Percentiles rank a stretch among this genome's conserved stretches.
These are phyloP conservation scores for Termitomyces sp. DNA, from an alignment of 1,284 basidiomycete species.

Conservation along the genomic window DNA sequence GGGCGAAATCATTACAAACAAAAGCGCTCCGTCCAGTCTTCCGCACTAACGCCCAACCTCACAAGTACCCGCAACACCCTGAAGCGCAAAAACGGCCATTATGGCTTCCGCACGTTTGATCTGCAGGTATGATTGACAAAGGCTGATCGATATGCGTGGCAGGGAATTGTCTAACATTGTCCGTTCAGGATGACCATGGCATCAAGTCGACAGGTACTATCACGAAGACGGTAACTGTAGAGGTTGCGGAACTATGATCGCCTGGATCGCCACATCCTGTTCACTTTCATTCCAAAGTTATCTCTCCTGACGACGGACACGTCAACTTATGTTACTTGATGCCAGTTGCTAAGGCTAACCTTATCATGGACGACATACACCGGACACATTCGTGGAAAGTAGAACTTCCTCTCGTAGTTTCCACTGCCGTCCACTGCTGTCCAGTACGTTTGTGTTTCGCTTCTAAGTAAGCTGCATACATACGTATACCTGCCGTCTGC, in stretches of 20 bases:
- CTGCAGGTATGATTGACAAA: slow-evolving; percentile 5
- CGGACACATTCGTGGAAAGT: background rate
- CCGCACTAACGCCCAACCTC: slow-evolving; percentile 3
- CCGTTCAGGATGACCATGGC: background rate
- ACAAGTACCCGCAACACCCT: slow-evolving; percentile 1
- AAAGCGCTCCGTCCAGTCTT: background rate
- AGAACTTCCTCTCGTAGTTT: no score
- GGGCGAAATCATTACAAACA: slow-evolving; percentile 15
- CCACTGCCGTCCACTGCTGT: no score
- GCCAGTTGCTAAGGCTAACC: no score
- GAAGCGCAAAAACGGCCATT: slow-evolving; percentile 2
- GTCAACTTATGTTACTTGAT: background rate
- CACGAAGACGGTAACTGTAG: slow-evolving; percentile 2
- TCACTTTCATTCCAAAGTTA: background rate
- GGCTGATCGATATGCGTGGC: background rate
- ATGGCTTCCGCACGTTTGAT: slow-evolving; percentile 10
- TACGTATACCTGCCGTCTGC: no score
- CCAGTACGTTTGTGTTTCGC: no score
- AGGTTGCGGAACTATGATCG: background rate
- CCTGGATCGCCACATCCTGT: background rate
- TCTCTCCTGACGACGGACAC: background rate
- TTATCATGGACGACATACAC: background rate
- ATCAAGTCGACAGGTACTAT: background rate
- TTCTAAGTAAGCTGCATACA: no score
- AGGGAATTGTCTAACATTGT: background rate